Base-by-base conservation (phyloP, 768 basidiomycete species). In the Grammothele lineata region DNA sequence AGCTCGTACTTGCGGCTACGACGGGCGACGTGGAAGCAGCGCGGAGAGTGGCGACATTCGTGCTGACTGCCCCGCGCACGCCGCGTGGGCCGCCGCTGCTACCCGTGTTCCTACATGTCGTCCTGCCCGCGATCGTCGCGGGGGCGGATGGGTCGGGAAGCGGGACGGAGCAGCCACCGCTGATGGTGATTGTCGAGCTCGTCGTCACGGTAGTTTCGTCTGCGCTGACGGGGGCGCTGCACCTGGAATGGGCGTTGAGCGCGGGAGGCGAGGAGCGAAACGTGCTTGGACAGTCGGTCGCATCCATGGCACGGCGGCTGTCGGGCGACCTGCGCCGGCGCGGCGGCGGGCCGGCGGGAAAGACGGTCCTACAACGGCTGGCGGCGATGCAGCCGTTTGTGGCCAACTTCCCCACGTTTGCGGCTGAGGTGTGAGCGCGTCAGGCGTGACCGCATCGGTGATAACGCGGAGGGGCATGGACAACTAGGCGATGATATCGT, bases 361-460 rank as follows among this genome's bases (percentile, higher is more conserved):
- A 14, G 27, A 68, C 71, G 15, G 71, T 90, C 40, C 63, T 79
- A 26, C 81, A 87, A 55, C 73, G 80, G 37, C 63, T 91, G 37
- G 68, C 75, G 19, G 71, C 82, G 15, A 79, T 79, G 7, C 76
- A 78, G 45, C 70, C 80, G 0, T 87, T 90, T 60, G 75, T 82
- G 10, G 72, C 83, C 25, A 89, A 82, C 57, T 90, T 90, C 64
- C 86, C 87, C 4, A 75, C 76, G 18, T 87, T 88, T 62, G 76
- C 64, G 44, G 64, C 64, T 10, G 64, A 65, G 40, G 41, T 59
- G 37, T 65, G 37, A 60, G 34, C n/a, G n/a, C n/a, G n/a, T n/a
- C n/a, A n/a, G n/a, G n/a, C n/a, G n/a, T n/a, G n/a, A n/a, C n/a
- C n/a, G n/a, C n/a, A n/a, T n/a, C n/a, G n/a, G n/a, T n/a, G n/a